phyloP scores from a whole-genome alignment of 2,329 filamentous ascomycete genomes.

The Basipetospora chlamydospora region DNA sequence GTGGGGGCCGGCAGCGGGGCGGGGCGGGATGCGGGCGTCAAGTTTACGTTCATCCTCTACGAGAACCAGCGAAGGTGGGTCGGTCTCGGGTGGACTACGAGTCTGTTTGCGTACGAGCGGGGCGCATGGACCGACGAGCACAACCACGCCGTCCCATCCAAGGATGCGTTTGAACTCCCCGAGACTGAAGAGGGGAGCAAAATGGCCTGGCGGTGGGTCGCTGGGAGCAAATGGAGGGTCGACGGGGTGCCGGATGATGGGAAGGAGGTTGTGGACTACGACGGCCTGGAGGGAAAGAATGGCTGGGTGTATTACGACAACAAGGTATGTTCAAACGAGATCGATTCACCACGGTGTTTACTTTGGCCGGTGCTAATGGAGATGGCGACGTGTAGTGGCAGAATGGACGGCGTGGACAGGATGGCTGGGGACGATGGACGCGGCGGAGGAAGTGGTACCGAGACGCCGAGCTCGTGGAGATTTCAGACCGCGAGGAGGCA shows the following conservation, averaged over 20 bases:
- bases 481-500: constrained; percentile 29
- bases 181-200: constrained; percentile 44
- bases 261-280: constrained; percentile 29
- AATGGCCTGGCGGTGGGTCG: constrained; percentile 61
- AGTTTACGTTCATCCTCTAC: constrained; percentile 92
- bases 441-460: constrained; percentile 90
- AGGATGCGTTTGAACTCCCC: constrained; percentile 52
- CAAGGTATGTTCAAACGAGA: constrained; percentile 60
- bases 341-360: background rate
- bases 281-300: constrained; percentile 45
- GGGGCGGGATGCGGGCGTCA: constrained; percentile 48
- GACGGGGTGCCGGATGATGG: constrained; percentile 53
- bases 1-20: constrained; percentile 27
- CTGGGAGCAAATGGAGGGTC: constrained; percentile 73
- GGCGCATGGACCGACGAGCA: constrained; percentile 94
- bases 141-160: constrained; percentile 62
- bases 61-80: constrained; percentile 96
- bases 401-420: constrained; percentile 66
- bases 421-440: constrained; percentile 92
- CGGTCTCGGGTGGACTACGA: constrained; percentile 87
- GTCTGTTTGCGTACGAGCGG: constrained; percentile 79
- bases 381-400: constrained; percentile 53
- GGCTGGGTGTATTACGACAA: constrained; percentile 99
- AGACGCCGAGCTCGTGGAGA: constrained; percentile 86
- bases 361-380: constrained; percentile 1